Evolutionary conservation across 2,329 filamentous ascomycete genomes (phyloP).

Genomic region (Myotisia sp.): DNA sequence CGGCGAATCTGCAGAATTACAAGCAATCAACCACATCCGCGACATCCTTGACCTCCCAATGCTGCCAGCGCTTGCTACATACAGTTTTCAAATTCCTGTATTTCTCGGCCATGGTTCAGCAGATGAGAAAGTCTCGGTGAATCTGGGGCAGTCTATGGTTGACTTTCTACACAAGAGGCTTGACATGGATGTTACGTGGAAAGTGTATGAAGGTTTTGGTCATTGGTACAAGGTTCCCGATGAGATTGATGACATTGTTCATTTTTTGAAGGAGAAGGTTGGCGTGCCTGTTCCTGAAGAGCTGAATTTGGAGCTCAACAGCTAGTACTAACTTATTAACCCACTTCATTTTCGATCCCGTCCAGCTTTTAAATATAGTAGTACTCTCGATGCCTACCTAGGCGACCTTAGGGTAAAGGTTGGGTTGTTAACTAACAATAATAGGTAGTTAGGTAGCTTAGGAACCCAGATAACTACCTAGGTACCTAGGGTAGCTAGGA

Average conservation of each 20-base stretch:
- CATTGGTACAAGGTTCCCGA: slow-evolving; percentile 27
- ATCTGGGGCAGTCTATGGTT: slow-evolving; percentile 17
- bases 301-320: too few relatives aligned
- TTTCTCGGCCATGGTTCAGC: slow-evolving; percentile 32
- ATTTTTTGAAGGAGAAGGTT: slow-evolving; percentile 18
- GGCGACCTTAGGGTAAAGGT: too few relatives aligned
- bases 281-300: slow-evolving; percentile 6
- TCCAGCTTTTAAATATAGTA: too few relatives aligned
- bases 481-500: too few relatives aligned
- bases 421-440: too few relatives aligned
- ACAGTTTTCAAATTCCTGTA: too few relatives aligned
- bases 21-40: slow-evolving; percentile 1
- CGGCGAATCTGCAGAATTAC: not conserved
- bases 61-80: slow-evolving; percentile 26
- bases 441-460: too few relatives aligned
- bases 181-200: slow-evolving; percentile 23
- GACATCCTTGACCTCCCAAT: slow-evolving; percentile 20
- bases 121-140: slow-evolving; percentile 29
- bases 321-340: too few relatives aligned
- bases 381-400: too few relatives aligned
- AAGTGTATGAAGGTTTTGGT: slow-evolving; percentile 28
- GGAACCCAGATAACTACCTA: too few relatives aligned
- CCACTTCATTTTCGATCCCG: too few relatives aligned
- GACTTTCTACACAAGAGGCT: slow-evolving; percentile 16
- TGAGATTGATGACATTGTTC: slow-evolving; percentile 34